Conservation (phyloP, 2,329 filamentous ascomycete genomes). For the Huntiella savannae region DNA sequence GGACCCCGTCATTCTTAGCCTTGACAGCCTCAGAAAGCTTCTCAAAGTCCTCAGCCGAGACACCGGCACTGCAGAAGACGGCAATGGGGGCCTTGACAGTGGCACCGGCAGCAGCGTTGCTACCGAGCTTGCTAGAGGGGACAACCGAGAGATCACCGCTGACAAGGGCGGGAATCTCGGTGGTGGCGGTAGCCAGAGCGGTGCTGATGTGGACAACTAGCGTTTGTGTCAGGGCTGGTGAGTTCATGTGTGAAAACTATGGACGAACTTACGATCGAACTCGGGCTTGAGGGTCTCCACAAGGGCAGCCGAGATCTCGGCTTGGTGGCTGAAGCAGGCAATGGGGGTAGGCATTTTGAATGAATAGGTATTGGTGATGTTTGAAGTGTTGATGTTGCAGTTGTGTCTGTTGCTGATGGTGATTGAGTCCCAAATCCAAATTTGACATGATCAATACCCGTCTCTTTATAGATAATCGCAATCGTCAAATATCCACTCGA, state of each 20-base stretch:
- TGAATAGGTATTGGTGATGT: background rate
- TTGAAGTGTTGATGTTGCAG: too few species aligned
- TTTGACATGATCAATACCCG: too few species aligned
- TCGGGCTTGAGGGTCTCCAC: slow-evolving; percentile 8
- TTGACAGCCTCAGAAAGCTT: slow-evolving; percentile 5
- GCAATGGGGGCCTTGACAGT: slow-evolving; percentile 1
- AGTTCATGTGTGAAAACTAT: background rate
- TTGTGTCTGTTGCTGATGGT: too few species aligned
- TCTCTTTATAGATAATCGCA: too few species aligned
- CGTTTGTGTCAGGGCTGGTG: background rate
- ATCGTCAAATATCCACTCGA: too few species aligned
- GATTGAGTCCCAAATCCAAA: too few species aligned
- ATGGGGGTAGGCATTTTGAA: slow-evolving; percentile 11
- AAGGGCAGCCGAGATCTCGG: slow-evolving; percentile 7
- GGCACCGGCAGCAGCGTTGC: slow-evolving; percentile 1
- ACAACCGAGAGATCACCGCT: background rate
- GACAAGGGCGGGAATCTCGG: slow-evolving; percentile 9
- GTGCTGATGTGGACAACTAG: slow-evolving; percentile 11
- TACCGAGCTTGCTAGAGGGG: slow-evolving; percentile 6
- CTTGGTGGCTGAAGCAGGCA: slow-evolving; percentile 10
- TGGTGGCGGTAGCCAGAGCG: slow-evolving; percentile 1
- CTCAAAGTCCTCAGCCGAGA: slow-evolving; percentile 1
- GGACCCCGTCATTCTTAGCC: background rate
- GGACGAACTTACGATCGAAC: slow-evolving; percentile 7
- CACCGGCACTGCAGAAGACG: slow-evolving; percentile 3